Percentiles rank a stretch among this genome's conserved stretches.
Conservation (phyloP, 192 early-diverging fungal genomes). For the Lunasporangiospora selenospora region DNA sequence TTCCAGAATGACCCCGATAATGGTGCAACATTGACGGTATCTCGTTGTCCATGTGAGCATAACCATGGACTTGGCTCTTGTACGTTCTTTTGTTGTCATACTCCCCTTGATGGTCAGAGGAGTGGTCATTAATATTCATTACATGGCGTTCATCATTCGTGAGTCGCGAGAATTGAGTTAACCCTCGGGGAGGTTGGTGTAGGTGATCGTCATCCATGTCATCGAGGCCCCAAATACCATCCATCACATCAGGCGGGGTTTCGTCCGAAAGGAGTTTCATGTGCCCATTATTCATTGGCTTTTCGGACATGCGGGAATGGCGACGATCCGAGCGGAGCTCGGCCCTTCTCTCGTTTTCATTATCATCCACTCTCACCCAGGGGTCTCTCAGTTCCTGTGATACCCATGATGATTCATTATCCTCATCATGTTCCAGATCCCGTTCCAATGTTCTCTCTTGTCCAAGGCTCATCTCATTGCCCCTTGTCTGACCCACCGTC, state of each 20-base stretch:
- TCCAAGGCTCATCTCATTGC: neutral
- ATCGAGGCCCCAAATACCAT: constrained; percentile 36
- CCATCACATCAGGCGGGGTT: constrained; percentile 38
- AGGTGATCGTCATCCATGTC: constrained; percentile 23
- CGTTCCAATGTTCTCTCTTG: neutral
- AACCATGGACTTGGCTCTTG: constrained; percentile 12
- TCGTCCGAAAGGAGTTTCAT: constrained; percentile 35
- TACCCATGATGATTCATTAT: too few species aligned
- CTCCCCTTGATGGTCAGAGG: too few species aligned
- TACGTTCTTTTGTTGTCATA: constrained; percentile 12
- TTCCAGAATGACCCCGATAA: too few species aligned
- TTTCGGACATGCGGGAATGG: constrained; percentile 32
- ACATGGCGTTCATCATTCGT: too few species aligned
- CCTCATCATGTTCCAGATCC: constrained; percentile 1
- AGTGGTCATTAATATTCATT: too few species aligned
- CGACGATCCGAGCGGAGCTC: constrained; percentile 7
- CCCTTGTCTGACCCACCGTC: constrained; percentile 1
- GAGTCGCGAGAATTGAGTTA: too few species aligned
- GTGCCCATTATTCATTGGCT: constrained; percentile 15
- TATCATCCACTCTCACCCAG: constrained; percentile 7
- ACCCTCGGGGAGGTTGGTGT: too few species aligned
- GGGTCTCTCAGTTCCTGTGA: constrained; percentile 27
- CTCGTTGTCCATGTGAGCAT: constrained; percentile 21
- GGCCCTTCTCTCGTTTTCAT: neutral
- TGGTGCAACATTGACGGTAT: too few species aligned